Percentiles rank a stretch among this genome's conserved stretches.
These are phyloP conservation scores for Microbotryum lychnidis-dioicae DNA, from an alignment of 1,284 basidiomycete species.

Conservation along the genomic window DNA sequence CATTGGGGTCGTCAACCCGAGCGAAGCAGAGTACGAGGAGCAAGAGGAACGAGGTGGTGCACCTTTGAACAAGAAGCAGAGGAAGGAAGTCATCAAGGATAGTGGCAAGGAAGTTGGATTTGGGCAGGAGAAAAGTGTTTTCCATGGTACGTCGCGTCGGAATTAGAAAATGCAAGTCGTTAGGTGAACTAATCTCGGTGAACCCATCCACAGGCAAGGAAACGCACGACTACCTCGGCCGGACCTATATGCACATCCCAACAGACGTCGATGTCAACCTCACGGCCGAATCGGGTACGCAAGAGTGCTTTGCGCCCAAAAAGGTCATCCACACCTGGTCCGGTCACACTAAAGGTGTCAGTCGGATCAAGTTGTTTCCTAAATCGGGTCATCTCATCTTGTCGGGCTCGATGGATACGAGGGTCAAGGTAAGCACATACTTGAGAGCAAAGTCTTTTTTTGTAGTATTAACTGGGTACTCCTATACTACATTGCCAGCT, in stretches of 20 bases:
- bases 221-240: conserved; percentile 93
- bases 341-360: conserved; percentile 93
- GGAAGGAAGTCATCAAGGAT: conserved; percentile 46
- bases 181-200: neutral
- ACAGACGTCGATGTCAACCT: conserved; percentile 55
- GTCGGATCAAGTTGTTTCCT: conserved; percentile 86
- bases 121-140: conserved; percentile 83
- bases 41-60: conserved; percentile 55
- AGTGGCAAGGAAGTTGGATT: conserved; percentile 69
- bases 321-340: conserved; percentile 95
- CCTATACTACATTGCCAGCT: conserved; percentile 50
- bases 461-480: neutral
- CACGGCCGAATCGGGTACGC: conserved; percentile 63
- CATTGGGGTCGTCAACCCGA: conserved; percentile 35
- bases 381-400: conserved; percentile 85
- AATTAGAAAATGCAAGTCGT: neutral
- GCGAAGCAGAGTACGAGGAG: conserved; percentile 55
- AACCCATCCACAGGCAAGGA: conserved; percentile 55
- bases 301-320: conserved; percentile 91
- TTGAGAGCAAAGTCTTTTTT: neutral
- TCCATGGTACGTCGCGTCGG: conserved; percentile 57
- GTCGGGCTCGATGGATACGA: conserved; percentile 95
- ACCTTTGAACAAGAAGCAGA: conserved; percentile 47
- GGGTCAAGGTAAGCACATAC: conserved; percentile 71
- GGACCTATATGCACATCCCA: conserved; percentile 96